A percentile compares a stretch with the other conserved stretches of the same genome.
These are phyloP conservation scores for Toxicodendron radicans DNA, from an alignment of 345 rosid genomes.

Conservation along the genomic window DNA sequence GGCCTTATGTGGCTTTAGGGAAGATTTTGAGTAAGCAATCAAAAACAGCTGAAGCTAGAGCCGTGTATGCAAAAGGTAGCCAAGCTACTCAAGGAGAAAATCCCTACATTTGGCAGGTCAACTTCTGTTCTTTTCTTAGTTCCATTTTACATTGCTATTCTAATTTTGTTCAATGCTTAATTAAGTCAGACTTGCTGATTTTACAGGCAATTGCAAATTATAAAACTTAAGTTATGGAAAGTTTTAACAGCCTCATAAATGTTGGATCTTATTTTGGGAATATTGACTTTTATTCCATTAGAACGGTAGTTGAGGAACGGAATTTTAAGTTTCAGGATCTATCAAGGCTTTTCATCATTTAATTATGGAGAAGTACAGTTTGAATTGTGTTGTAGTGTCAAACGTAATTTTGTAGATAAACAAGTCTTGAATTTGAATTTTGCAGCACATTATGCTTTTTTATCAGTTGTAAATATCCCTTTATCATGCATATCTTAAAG, in stretches of 20 bases:
- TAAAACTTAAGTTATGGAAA: not conserved
- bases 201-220: not conserved
- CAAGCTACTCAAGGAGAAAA: slow-evolving; percentile 97
- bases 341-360: not conserved
- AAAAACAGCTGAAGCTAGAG: slow-evolving; percentile 62
- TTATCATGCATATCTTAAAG: not conserved
- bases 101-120: slow-evolving; percentile 97
- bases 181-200: not conserved
- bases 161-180: not conserved
- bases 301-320: not conserved
- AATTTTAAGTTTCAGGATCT: too few species aligned
- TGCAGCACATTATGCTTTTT: not conserved
- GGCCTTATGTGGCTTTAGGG: slow-evolving; percentile 83
- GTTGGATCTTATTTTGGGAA: not conserved
- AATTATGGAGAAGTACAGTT: not conserved
- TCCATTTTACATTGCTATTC: not conserved
- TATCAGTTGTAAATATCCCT: not conserved
- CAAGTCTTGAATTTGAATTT: not conserved
- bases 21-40: slow-evolving; percentile 77
- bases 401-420: too few species aligned
- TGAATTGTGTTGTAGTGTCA: too few species aligned
- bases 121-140: slow-evolving; percentile 10
- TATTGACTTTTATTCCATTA: not conserved
- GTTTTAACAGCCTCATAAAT: not conserved
- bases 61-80: slow-evolving; percentile 80